Evolutionary conservation across 2,329 filamentous ascomycete species (phyloP).

Genomic region (Phoma sp.): DNA sequence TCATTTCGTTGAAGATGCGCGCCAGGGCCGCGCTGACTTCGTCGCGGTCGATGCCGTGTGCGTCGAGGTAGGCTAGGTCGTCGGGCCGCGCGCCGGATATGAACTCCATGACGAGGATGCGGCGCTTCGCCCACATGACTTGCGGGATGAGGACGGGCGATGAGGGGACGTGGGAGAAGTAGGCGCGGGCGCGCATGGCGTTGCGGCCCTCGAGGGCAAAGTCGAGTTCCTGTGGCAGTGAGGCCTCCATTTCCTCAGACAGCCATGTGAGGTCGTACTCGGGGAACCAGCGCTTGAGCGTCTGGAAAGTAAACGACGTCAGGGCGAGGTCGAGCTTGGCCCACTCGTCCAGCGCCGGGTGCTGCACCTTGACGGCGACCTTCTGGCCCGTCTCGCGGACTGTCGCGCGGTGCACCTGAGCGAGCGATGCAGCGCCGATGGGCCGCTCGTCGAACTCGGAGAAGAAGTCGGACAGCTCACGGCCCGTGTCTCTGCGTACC

Average conservation of each 20-base stretch:
- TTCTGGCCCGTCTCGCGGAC: slow-evolving; percentile 81
- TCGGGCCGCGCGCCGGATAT: slow-evolving; percentile 86
- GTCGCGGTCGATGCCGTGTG: slow-evolving; percentile 86
- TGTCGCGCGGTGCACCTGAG: slow-evolving; percentile 90
- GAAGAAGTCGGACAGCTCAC: slow-evolving; percentile 80
- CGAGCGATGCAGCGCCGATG: slow-evolving; percentile 90
- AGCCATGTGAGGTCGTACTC: slow-evolving; percentile 98
- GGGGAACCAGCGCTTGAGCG: slow-evolving; percentile 90
- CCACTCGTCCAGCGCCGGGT: slow-evolving; percentile 89
- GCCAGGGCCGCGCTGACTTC: slow-evolving; percentile 92
- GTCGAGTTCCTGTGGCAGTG: slow-evolving; percentile 88
- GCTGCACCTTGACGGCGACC: slow-evolving; percentile 96
- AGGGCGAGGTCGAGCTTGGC: slow-evolving; percentile 84
- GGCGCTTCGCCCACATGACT: slow-evolving; percentile 85
- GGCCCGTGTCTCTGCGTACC: slow-evolving; percentile 83
- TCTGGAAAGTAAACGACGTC: slow-evolving; percentile 87
- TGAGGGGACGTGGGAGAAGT: slow-evolving; percentile 77
- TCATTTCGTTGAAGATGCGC: slow-evolving; percentile 99
- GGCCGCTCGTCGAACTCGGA: slow-evolving; percentile 80
- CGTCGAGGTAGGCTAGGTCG: slow-evolving; percentile 85
- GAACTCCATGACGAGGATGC: slow-evolving; percentile 95
- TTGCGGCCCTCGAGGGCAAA: slow-evolving; percentile 87
- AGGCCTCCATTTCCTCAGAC: slow-evolving; percentile 88
- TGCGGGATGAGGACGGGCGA: slow-evolving; percentile 88
- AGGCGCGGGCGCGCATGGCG: slow-evolving; percentile 76